Evolutionary conservation across 176 grass and related monocot species (phyloP), one percentile per base, ranked within the genome.

Genomic region (Eleusine indica): DNA sequence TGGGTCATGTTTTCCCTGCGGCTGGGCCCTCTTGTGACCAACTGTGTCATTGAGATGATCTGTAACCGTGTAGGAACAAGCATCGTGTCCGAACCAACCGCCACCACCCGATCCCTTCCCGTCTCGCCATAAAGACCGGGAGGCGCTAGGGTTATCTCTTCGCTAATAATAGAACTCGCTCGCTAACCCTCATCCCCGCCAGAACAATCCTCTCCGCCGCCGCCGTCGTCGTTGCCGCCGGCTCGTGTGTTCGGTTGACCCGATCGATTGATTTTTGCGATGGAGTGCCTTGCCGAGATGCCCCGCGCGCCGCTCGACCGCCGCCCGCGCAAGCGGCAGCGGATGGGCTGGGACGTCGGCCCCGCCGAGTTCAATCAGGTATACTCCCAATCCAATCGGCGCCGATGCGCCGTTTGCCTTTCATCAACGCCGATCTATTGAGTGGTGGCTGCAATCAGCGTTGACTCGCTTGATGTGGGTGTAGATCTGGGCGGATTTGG

Each of bases 271-370:
- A 47, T 75, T 39, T 16, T 16, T 51, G 77, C 40, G 66, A 98
- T 95, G 96, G 96, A 98, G 89, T 95, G 91, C 79, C 66, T 93
- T 29, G 88, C 85, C 22, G 93, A 98, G 79, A 77, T 98, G 71
- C 93, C 91, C 73, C 91, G 71, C 49, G 84, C 67, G 42, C 80
- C 90, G 89, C 85, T 98, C 18, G 93, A 95, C 85, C 93, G 93
- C 73, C 91, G 93, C 38, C 96, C 89, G 52, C 82, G 96, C 85
- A 98, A 98, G 91, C 91, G 96, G 2, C 91, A 86, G 85, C 94
- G 91, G 51, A 84, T 95, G 6, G 93, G 89, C 2, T 98, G 93
- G 96, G 96, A 98, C 77, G 91, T 95, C 76, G 89, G 88, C 53
- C 92, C 88, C 44, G 91, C 88, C 51, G 91, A 91, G 64, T 87